Conservation (phyloP, 75 land plant species). For the Larix kaempferi region DNA sequence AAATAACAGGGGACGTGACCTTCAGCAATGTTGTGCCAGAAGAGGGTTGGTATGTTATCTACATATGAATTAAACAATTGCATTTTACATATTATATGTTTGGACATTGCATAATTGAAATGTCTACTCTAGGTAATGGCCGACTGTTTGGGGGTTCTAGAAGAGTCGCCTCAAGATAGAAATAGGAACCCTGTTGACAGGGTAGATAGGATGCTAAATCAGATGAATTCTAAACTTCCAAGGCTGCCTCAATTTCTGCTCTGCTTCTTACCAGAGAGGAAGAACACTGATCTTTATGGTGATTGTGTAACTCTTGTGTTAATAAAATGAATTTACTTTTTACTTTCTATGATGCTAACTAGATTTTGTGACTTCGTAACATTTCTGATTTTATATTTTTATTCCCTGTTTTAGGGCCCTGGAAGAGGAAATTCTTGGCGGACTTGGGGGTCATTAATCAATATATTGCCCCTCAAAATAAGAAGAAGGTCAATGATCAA, state of each 20-base stretch:
- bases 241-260: neutral
- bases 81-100: no score
- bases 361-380: neutral
- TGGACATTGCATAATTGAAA: no score
- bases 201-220: slow-evolving; percentile 66
- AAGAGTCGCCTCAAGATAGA: slow-evolving; percentile 34
- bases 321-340: neutral
- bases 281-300: no score
- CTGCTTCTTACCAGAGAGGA: no score
- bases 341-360: neutral
- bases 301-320: neutral
- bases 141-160: no score
- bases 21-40: slow-evolving; percentile 18
- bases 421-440: slow-evolving; percentile 68
- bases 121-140: no score
- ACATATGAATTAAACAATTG: neutral
- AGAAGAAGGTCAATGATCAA: slow-evolving; percentile 62
- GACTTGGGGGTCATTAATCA: slow-evolving; percentile 74
- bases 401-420: slow-evolving; percentile 45
- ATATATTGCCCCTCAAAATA: slow-evolving; percentile 56
- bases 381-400: no score
- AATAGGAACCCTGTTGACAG: slow-evolving; percentile 46
- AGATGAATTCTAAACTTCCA: slow-evolving; percentile 37
- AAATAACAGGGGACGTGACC: slow-evolving; percentile 7
- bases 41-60: slow-evolving; percentile 31